Conservation (phyloP, 106 monocot species). For the Iris macrosiphon region DNA sequence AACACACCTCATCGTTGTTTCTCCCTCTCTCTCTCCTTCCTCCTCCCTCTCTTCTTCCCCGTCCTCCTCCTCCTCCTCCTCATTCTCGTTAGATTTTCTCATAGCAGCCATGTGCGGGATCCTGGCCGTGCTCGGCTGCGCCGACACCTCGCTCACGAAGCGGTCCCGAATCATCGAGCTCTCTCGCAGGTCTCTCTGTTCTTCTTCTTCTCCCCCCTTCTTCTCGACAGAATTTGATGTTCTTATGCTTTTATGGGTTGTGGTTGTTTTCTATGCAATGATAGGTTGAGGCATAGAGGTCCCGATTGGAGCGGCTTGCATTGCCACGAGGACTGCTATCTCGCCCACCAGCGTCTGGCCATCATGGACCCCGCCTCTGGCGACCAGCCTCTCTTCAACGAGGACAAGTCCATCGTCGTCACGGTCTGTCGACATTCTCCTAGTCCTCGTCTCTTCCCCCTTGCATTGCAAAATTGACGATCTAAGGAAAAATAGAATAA, state of each 20-base stretch:
- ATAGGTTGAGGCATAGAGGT: conserved; percentile 39
- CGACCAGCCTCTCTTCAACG: conserved; percentile 37
- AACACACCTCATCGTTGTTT: too few relatives aligned
- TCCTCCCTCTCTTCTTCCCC: conserved; percentile 17
- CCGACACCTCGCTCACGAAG: conserved; percentile 59
- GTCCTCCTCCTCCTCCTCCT: conserved; percentile 1
- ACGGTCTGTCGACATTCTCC: conserved; percentile 35
- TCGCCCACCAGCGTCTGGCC: conserved; percentile 45
- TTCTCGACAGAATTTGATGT: too few relatives aligned
- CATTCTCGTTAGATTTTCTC: not conserved
- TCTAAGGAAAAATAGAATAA: too few relatives aligned
- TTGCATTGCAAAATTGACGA: too few relatives aligned
- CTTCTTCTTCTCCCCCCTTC: too few relatives aligned
- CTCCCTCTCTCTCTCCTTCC: too few relatives aligned
- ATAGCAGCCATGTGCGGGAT: conserved; percentile 68
- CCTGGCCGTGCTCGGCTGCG: conserved; percentile 81
- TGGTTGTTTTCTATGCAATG: too few relatives aligned
- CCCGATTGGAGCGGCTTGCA: conserved; percentile 55
- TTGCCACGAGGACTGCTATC: conserved; percentile 38
- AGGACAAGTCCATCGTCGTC: conserved; percentile 34
- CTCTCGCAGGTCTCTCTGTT: conserved; percentile 53
- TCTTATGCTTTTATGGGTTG: too few relatives aligned
- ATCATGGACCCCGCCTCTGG: conserved; percentile 46
- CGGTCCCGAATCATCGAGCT: conserved; percentile 84
- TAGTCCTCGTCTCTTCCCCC: too few relatives aligned